These are phyloP conservation scores for Diplotaxis tenuifolia DNA, from an alignment of 345 rosid genomes.

Conservation along the genomic window DNA sequence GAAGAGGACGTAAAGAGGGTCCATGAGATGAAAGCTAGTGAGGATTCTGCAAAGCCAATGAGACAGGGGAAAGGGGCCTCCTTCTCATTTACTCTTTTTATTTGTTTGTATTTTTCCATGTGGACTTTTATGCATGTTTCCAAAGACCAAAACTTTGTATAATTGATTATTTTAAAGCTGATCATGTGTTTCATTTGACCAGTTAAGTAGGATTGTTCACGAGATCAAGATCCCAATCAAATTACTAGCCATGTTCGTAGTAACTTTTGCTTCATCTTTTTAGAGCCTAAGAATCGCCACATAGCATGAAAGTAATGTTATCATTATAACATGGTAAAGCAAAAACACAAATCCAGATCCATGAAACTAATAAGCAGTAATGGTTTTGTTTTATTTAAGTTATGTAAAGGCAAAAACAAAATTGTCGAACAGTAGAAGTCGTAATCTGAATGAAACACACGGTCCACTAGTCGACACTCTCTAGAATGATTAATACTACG, in stretches of 20 bases:
- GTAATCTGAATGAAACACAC: background rate
- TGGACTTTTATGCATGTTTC: conserved; percentile 13
- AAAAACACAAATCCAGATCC: background rate
- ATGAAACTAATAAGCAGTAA: background rate
- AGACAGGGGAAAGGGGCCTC: conserved; percentile 3
- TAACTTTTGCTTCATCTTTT: too few relatives aligned
- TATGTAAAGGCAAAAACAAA: background rate
- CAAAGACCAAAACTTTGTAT: background rate
- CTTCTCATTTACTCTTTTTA: conserved; percentile 17
- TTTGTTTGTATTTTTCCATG: conserved; percentile 26
- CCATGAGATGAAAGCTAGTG: conserved; percentile 25
- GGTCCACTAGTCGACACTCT: background rate
- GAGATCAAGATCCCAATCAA: conserved; percentile 6
- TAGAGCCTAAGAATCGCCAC: too few relatives aligned
- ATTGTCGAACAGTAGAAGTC: background rate
- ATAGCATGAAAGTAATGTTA: too few relatives aligned
- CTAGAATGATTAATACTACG: conserved; percentile 9
- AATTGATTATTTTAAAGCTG: background rate
- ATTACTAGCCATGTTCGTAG: conserved; percentile 21
- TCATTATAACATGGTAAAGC: background rate
- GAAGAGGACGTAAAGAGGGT: conserved; percentile 25
- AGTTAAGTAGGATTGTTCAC: conserved; percentile 6
- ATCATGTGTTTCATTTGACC: background rate
- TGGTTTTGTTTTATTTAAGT: background rate
- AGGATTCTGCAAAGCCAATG: conserved; percentile 25